A percentile compares a stretch with the other conserved stretches of the same genome.
These are phyloP conservation scores for Lentinula sp. DNA, from an alignment of 768 basidiomycete genomes.

Conservation along the genomic window DNA sequence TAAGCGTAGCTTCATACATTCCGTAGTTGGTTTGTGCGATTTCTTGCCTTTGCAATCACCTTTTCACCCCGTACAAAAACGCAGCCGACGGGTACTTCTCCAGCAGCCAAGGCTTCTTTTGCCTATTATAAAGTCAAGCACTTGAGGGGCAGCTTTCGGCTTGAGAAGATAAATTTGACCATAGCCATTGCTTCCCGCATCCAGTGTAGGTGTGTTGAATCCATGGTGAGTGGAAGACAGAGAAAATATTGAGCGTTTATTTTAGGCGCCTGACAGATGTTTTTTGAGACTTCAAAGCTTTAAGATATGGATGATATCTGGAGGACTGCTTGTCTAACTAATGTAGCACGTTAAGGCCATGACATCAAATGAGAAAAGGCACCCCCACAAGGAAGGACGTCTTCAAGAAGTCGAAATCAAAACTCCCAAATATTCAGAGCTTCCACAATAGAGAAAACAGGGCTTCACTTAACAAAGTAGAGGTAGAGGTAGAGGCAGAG, in stretches of 20 bases:
- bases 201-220: not conserved
- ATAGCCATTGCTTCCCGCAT: slow-evolving; percentile 7
- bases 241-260: not conserved
- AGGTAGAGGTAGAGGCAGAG: too few relatives aligned
- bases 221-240: not conserved
- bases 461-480: too few relatives aligned
- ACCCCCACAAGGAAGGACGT: too few relatives aligned
- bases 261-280: not conserved
- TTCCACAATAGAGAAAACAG: too few relatives aligned
- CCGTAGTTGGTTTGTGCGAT: slow-evolving; percentile 88
- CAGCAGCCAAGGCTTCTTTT: slow-evolving; percentile 75
- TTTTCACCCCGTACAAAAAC: slow-evolving; percentile 79
- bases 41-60: slow-evolving; percentile 82
- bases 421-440: too few relatives aligned
- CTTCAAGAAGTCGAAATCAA: too few relatives aligned
- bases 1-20: slow-evolving; percentile 51
- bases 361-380: too few relatives aligned
- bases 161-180: not conserved
- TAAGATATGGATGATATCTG: not conserved
- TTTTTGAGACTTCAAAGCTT: too few relatives aligned
- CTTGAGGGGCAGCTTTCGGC: not conserved
- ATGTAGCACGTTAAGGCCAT: too few relatives aligned
- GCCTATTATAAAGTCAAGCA: slow-evolving; percentile 38
- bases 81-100: slow-evolving; percentile 96
- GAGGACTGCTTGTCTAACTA: too few relatives aligned